These are phyloP conservation scores for Allium cepa DNA, from an alignment of 106 monocot species.

Conservation along the genomic window DNA sequence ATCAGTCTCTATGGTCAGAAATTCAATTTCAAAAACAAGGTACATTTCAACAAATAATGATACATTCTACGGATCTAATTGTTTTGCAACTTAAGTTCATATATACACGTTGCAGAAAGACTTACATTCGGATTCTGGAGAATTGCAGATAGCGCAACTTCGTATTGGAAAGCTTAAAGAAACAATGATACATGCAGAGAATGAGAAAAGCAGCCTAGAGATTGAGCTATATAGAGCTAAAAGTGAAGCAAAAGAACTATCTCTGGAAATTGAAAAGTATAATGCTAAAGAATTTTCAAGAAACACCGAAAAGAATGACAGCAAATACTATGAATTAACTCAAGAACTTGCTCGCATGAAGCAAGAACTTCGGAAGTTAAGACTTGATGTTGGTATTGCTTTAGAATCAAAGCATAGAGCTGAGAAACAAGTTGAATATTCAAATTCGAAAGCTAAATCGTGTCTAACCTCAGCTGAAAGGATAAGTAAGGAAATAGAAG, in stretches of 20 bases:
- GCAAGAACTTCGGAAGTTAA: constrained; percentile 39
- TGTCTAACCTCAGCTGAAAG: constrained; percentile 24
- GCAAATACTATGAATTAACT: constrained; percentile 20
- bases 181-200: constrained; percentile 13
- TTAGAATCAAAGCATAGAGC: constrained; percentile 36
- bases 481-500: constrained; percentile 40
- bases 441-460: constrained; percentile 6
- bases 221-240: constrained; percentile 26
- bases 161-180: constrained; percentile 18
- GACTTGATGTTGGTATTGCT: constrained; percentile 29
- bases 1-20: constrained; percentile 27
- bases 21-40: constrained; percentile 1
- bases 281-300: constrained; percentile 15
- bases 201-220: constrained; percentile 21
- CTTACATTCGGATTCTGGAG: constrained; percentile 1
- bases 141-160: constrained; percentile 14
- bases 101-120: constrained; percentile 12
- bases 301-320: constrained; percentile 5
- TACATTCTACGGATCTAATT: not conserved
- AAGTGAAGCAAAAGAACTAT: constrained; percentile 21
- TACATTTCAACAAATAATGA: not conserved
- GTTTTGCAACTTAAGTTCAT: too few relatives aligned
- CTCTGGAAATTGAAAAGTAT: constrained; percentile 21
- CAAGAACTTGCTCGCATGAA: constrained; percentile 31
- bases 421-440: constrained; percentile 26